Conservation (phyloP, 192 early-diverging fungal genomes). For the Phycomyces nitens region DNA sequence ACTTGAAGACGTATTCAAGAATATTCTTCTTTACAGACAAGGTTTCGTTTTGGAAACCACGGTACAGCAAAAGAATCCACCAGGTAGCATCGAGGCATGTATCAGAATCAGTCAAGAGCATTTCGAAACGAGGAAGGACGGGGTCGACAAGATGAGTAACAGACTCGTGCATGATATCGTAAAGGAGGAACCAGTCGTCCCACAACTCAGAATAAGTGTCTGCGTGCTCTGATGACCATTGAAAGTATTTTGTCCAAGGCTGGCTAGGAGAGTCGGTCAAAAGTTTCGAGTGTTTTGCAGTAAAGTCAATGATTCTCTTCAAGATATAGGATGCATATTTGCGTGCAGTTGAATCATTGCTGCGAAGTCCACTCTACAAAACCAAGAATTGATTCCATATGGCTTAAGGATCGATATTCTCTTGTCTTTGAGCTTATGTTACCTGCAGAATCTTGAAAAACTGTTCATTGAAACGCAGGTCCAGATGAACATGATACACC, state of each 20-base stretch:
- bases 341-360: conserved; percentile 29
- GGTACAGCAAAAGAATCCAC: conserved; percentile 32
- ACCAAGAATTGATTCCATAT: background rate
- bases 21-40: conserved; percentile 22
- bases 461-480: conserved; percentile 26
- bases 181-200: conserved; percentile 49
- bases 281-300: conserved; percentile 9
- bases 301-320: conserved; percentile 29
- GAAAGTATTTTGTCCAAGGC: conserved; percentile 28
- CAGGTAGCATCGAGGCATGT: conserved; percentile 22
- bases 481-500: conserved; percentile 4
- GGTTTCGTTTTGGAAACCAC: conserved; percentile 30
- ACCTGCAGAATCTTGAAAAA: conserved; percentile 36
- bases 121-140: conserved; percentile 42
- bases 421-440: background rate
- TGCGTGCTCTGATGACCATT: conserved; percentile 13
- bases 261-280: background rate
- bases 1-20: conserved; percentile 26
- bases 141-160: conserved; percentile 49
- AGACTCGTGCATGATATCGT: conserved; percentile 46
- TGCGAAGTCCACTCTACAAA: conserved; percentile 28
- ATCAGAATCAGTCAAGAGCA: conserved; percentile 10
- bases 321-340: conserved; percentile 34
- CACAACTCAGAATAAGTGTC: conserved; percentile 32
- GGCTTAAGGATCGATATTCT: background rate